Conservation (phyloP, 768 basidiomycete species). For the Russula virescens region DNA sequence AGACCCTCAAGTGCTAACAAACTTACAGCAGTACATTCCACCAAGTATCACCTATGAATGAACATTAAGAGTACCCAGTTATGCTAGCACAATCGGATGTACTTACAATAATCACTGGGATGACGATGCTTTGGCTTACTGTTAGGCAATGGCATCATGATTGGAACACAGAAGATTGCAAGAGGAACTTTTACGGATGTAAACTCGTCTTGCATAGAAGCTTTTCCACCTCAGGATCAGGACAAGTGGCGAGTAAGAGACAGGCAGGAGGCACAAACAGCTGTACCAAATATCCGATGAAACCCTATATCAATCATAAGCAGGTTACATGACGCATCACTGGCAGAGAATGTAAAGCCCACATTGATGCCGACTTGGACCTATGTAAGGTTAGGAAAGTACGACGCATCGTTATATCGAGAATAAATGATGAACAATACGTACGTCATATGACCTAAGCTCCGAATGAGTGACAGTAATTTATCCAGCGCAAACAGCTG, state of each 20-base stretch:
- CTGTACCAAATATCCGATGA: not conserved
- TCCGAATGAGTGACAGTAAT: too few species aligned
- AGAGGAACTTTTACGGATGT: not conserved
- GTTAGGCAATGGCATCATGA: not conserved
- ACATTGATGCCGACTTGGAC: not conserved
- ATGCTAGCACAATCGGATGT: not conserved
- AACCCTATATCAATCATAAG: not conserved
- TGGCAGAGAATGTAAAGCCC: not conserved
- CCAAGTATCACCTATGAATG: slow-evolving; percentile 31
- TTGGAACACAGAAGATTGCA: not conserved
- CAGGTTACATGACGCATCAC: not conserved
- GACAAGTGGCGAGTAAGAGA: not conserved
- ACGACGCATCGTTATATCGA: slow-evolving; percentile 25
- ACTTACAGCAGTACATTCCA: slow-evolving; percentile 41
- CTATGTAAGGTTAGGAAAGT: not conserved
- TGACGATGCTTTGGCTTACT: slow-evolving; percentile 1
- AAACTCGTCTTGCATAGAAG: slow-evolving; percentile 8
- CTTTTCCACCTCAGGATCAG: not conserved
- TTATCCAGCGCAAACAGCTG: not conserved
- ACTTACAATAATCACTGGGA: not conserved
- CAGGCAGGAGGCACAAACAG: not conserved
- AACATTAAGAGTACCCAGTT: not conserved
- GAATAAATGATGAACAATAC: slow-evolving; percentile 10
- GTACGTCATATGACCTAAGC: slow-evolving; percentile 24
- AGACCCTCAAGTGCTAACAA: not conserved